Evolutionary conservation across 148 eudicot species (phyloP).

Genomic region (Polygonum maritimum): DNA sequence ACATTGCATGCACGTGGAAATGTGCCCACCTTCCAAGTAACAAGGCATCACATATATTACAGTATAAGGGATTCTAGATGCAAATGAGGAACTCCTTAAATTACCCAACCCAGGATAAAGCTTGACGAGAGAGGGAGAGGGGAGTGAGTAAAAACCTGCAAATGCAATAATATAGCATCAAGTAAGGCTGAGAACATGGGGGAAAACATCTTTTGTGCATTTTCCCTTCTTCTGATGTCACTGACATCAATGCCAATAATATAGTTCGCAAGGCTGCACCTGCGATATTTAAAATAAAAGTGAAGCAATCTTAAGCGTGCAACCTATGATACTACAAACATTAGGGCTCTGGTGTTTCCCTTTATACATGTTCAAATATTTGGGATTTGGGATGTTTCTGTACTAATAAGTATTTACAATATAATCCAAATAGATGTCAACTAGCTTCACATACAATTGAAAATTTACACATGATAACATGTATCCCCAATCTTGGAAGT

Average conservation of each 20-base stretch:
- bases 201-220: conserved; percentile 36
- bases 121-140: neutral
- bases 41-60: neutral
- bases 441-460: neutral
- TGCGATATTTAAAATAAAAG: conserved; percentile 21
- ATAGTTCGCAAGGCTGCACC: conserved; percentile 74
- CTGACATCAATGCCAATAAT: conserved; percentile 51
- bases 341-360: neutral
- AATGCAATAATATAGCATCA: conserved; percentile 72
- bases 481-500: neutral
- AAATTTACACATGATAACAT: neutral
- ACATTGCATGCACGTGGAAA: neutral
- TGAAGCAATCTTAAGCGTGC: neutral
- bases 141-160: conserved; percentile 49
- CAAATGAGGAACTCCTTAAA: neutral
- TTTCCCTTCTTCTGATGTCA: conserved; percentile 36
- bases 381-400: neutral
- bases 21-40: neutral
- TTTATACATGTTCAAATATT: neutral
- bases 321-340: neutral
- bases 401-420: neutral
- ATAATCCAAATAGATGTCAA: neutral
- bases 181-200: conserved; percentile 75
- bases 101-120: neutral
- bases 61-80: neutral